Conservation (phyloP, 345 rosid genomes). For the Melastoma malabathricum region DNA sequence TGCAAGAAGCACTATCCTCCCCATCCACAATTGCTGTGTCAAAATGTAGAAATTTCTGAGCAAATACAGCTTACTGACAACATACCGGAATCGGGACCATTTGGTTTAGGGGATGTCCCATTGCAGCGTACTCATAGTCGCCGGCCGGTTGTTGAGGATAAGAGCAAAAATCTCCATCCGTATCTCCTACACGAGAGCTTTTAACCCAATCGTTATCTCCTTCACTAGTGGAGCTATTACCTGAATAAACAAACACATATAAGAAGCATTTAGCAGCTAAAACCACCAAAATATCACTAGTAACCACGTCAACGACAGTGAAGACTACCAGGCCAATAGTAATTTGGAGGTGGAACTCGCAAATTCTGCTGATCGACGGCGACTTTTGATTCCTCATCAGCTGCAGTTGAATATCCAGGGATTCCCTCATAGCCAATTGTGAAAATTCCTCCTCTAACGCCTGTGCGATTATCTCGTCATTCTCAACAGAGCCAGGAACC, state of each 20-base stretch:
- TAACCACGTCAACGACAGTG: not conserved
- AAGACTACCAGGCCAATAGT: slow-evolving; percentile 38
- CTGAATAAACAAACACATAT: slow-evolving; percentile 21
- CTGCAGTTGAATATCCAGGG: slow-evolving; percentile 19
- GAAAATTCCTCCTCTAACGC: slow-evolving; percentile 81
- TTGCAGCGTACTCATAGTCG: slow-evolving; percentile 52
- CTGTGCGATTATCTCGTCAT: slow-evolving; percentile 78
- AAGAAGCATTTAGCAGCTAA: slow-evolving; percentile 2
- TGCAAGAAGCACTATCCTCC: not conserved
- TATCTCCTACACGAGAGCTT: slow-evolving; percentile 55
- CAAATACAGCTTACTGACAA: not conserved
- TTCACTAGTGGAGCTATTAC: slow-evolving; percentile 34
- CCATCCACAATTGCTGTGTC: not conserved
- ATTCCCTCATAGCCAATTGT: slow-evolving; percentile 51
- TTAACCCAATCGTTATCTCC: slow-evolving; percentile 32
- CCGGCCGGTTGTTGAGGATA: slow-evolving; percentile 49
- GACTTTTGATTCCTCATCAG: slow-evolving; percentile 21
- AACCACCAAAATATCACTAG: not conserved
- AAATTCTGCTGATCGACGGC: slow-evolving; percentile 30
- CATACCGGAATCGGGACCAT: slow-evolving; percentile 74
- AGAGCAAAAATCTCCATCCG: slow-evolving; percentile 40
- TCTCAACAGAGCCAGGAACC: slow-evolving; percentile 48
- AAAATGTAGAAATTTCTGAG: not conserved
- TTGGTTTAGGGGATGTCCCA: slow-evolving; percentile 66
- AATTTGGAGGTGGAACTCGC: slow-evolving; percentile 24